These are phyloP conservation scores for Podosphaera aphanis DNA, from an alignment of 2,329 filamentous ascomycete species.

Conservation along the genomic window DNA sequence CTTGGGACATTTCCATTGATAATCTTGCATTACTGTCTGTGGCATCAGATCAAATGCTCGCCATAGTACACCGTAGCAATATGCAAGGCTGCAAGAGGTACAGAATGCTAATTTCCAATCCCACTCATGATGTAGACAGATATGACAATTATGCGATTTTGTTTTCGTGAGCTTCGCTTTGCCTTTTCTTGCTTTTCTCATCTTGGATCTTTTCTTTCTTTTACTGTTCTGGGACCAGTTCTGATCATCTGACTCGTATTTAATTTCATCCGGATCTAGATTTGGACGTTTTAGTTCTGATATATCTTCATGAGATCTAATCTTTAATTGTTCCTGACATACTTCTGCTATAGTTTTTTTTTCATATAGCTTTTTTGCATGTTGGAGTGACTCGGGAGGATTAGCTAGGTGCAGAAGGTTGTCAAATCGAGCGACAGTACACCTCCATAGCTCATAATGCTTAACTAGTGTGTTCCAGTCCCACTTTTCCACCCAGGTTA, in stretches of 20 bases:
- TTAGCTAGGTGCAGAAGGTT: constrained; percentile 38
- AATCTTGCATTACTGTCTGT: constrained; percentile 54
- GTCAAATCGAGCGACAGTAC: constrained; percentile 51
- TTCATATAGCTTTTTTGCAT: constrained; percentile 39
- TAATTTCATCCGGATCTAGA: constrained; percentile 23
- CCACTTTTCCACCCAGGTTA: constrained; percentile 88
- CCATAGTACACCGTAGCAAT: constrained; percentile 86
- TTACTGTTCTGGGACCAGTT: constrained; percentile 12
- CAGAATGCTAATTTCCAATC: constrained; percentile 72
- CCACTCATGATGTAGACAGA: constrained; percentile 59
- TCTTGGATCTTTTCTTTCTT: constrained; percentile 22
- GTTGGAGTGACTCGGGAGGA: constrained; percentile 46
- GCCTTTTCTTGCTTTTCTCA: constrained; percentile 37
- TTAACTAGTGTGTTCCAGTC: constrained; percentile 54
- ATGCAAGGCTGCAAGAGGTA: constrained; percentile 49
- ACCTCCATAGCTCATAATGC: constrained; percentile 65
- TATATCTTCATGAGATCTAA: constrained; percentile 63
- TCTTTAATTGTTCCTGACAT: constrained; percentile 70
- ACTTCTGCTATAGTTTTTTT: constrained; percentile 74
- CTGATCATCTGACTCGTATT: constrained; percentile 39
- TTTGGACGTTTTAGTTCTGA: constrained; percentile 19
- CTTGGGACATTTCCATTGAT: constrained; percentile 71
- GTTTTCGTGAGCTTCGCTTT: constrained; percentile 23
- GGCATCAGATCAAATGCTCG: constrained; percentile 81
- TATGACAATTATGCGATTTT: constrained; percentile 44